Evolutionary conservation across 1,284 basidiomycete species (phyloP), one percentile per base, ranked within the genome.

Genomic region (Fomitopsis betulina): DNA sequence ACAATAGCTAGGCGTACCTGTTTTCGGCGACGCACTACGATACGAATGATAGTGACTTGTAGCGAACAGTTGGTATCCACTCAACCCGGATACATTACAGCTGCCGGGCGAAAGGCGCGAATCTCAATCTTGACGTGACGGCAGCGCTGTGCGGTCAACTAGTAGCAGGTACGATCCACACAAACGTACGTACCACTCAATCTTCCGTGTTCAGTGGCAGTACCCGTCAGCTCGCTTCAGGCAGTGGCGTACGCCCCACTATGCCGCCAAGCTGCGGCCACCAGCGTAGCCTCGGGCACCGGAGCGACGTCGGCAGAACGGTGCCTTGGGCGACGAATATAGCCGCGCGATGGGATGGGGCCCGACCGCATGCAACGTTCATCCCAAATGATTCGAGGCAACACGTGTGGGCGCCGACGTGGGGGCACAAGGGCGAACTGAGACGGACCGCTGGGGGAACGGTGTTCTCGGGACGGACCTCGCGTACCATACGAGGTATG

Each of bases 271-370:
- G 47, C 63, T 53, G 52, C 60, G 32, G 17, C 63, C 32, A 62
- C 60, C 56, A 37, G 49, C 49, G 25, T n/a, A 27, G 9, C 45
- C 25, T 27, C 35, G 45, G 45, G 15, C 45, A 47, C 67, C 70
- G 67, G 70, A 62, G 58, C 68, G 68, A 68, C 68, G 66, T 70
- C 70, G 70, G 70, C 68, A 64, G 70, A 69, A 59, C 62, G 64
- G 67, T 68, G 66, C 67, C 67, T 69, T 63, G 60, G 43, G 55
- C 47, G 58, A 63, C 60, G 57, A 52, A 58, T 61, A 57, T 59
- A 60, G 58, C 45, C 45, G 45, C 45, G 13, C 35, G 59, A 37
- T 55, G 53, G 55, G 47, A 62, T 59, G 63, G 58, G 60, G 53
- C 47, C n/a, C 13, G 13, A 58, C 63, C 67, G 68, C 65, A 65